These are phyloP conservation scores for Graphium sp. DNA, from an alignment of 2,329 filamentous ascomycete genomes.

Conservation along the genomic window DNA sequence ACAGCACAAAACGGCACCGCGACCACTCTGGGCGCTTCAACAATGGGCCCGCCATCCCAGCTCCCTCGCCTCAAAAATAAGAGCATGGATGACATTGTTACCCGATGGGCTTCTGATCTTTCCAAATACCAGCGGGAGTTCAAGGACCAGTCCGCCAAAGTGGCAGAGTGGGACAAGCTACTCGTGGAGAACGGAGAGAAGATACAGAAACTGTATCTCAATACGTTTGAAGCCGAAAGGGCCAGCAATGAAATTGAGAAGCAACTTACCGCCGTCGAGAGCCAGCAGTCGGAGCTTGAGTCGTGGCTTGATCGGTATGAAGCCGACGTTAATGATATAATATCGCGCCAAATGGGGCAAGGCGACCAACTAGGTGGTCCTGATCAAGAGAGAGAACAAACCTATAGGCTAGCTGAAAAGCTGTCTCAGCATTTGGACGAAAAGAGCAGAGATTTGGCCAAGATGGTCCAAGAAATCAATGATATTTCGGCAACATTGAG, in stretches of 20 bases:
- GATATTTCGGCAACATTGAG: conserved; percentile 74
- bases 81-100: conserved; percentile 98
- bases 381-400: conserved; percentile 89
- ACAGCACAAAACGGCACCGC: conserved; percentile 13
- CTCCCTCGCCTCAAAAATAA: conserved; percentile 92
- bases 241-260: conserved; percentile 89
- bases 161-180: conserved; percentile 80
- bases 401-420: conserved; percentile 91
- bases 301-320: conserved; percentile 85
- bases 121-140: conserved; percentile 96
- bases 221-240: conserved; percentile 84
- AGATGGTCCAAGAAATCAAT: conserved; percentile 98
- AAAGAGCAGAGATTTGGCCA: conserved; percentile 79
- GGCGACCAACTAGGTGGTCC: conserved; percentile 67
- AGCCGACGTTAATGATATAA: conserved; percentile 76
- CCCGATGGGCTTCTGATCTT: conserved; percentile 86
- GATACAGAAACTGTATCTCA: conserved; percentile 82
- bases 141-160: conserved; percentile 72
- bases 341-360: conserved; percentile 60
- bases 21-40: conserved; percentile 50
- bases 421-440: conserved; percentile 80
- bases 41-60: conserved; percentile 63
- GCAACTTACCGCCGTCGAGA: conserved; percentile 76
- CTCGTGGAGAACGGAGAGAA: conserved; percentile 90
- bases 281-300: conserved; percentile 81